Evolutionary conservation across 495 filamentous ascomycete species (phyloP), one percentile per base, ranked within the genome.

Genomic region (Cenococcum geophilum): DNA sequence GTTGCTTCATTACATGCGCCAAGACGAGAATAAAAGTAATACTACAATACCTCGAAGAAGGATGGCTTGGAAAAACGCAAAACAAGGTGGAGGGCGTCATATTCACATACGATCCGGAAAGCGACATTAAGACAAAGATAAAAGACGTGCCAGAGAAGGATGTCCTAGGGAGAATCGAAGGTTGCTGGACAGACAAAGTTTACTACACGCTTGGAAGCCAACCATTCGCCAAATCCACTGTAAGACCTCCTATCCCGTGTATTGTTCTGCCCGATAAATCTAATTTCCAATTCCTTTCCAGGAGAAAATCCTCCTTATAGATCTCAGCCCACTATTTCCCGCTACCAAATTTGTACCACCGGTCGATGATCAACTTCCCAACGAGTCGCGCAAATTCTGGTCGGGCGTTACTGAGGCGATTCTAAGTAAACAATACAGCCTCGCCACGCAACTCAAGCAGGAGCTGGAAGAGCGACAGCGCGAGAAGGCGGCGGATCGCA

Each of bases 371-470:
- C 92, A 96, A 72, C 82, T 96, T 5, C 82, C 88, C 22, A 92
- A 97, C 68, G 93, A 98, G 76, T 95, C 89, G 0, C 83, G 91
- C 55, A 85, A 83, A 61, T 89, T 95, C 68, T 98, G 93, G 93
- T 78, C 82, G 36, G 80, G 80, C 23, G 92, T 98, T 42, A 97
- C 93, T 9, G 77, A 86, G 35, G 89, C 92, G n/a, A 97, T 98
- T 61, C 67, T 84, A 11, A 76, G 84, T 62, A 96, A 90, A 72
- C 89, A 92, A 66, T 98, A 83, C 73, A 80, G 80, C 45, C 83
- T 86, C 62, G 93, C 93, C 14, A 97, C 92, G 49, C 83, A 82
- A 40, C 73, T 91, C 47, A 98, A 98, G 75, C 82, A 89, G 49
- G 90, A 95, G 65, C 83, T 98, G 11, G 92, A 98, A 74, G 92